Evolutionary conservation across 2,329 filamentous ascomycete genomes (phyloP).

Genomic region (Cladosporium sp.): DNA sequence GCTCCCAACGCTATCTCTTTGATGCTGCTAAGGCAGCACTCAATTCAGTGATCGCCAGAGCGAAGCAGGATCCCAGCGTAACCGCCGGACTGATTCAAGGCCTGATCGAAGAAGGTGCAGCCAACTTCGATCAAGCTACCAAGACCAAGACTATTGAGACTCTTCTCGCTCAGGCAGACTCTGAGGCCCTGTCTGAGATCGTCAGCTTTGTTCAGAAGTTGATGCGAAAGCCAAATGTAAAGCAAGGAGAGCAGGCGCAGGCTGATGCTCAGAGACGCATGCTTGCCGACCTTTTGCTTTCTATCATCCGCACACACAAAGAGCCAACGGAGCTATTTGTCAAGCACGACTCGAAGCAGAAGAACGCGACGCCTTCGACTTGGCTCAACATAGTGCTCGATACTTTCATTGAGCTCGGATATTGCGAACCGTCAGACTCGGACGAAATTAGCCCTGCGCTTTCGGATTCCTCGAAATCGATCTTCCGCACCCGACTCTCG

Average conservation of each 20-base stretch:
- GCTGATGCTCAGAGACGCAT: slow-evolving; percentile 45
- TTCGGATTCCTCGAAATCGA: slow-evolving; percentile 44
- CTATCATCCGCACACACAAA: slow-evolving; percentile 40
- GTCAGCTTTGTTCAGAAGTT: slow-evolving; percentile 49
- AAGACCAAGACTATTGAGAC: slow-evolving; percentile 81
- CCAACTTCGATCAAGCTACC: slow-evolving; percentile 81
- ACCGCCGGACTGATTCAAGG: slow-evolving; percentile 59
- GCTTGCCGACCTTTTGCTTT: slow-evolving; percentile 51
- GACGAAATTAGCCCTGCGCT: slow-evolving; percentile 33
- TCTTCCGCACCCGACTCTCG: slow-evolving; percentile 52
- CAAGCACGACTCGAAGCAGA: slow-evolving; percentile 18
- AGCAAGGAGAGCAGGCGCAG: slow-evolving; percentile 39
- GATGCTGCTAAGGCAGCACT: slow-evolving; percentile 71
- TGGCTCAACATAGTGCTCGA: slow-evolving; percentile 25
- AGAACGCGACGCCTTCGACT: slow-evolving; percentile 19
- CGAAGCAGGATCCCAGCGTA: slow-evolving; percentile 57
- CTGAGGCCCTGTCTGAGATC: slow-evolving; percentile 48
- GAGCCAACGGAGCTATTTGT: slow-evolving; percentile 25
- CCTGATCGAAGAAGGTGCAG: slow-evolving; percentile 66
- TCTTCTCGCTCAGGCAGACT: slow-evolving; percentile 59
- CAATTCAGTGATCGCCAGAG: slow-evolving; percentile 64
- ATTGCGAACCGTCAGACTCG: slow-evolving; percentile 30
- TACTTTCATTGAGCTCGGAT: slow-evolving; percentile 34
- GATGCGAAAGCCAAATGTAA: slow-evolving; percentile 43
- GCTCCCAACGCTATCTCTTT: slow-evolving; percentile 74